These are phyloP conservation scores for Solanum sejunctum DNA, from an alignment of 257 asterid species.

Conservation along the genomic window DNA sequence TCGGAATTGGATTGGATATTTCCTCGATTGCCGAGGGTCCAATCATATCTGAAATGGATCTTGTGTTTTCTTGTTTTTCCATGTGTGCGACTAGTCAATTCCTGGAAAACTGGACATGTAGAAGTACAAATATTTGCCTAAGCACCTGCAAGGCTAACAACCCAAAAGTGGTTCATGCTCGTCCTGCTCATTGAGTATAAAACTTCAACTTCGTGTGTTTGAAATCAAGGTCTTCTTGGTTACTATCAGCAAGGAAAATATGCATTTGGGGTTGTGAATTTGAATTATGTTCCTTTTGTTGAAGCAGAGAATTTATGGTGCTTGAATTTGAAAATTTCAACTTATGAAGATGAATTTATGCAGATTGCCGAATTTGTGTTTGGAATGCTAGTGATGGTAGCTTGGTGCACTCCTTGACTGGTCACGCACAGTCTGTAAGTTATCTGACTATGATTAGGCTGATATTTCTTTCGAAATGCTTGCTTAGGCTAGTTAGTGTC, in stretches of 20 bases:
- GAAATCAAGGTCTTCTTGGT: not conserved
- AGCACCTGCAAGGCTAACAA: not conserved
- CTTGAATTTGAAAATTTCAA: not conserved
- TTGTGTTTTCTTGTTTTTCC: not conserved
- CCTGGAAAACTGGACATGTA: not conserved
- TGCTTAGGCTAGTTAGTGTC: not conserved
- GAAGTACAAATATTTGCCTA: not conserved
- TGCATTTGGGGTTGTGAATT: not conserved
- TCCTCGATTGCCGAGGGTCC: not conserved
- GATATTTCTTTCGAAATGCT: not conserved
- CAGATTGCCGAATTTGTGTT: conserved; percentile 92
- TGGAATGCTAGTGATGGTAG: conserved; percentile 99
- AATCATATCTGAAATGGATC: not conserved
- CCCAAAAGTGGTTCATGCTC: not conserved
- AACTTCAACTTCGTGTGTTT: not conserved
- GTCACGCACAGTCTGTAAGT: conserved; percentile 84
- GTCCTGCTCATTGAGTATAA: not conserved
- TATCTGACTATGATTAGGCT: conserved; percentile 6
- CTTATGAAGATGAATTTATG: conserved; percentile 13
- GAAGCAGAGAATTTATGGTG: conserved; percentile 5
- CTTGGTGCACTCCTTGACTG: conserved; percentile 89
- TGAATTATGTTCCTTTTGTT: not conserved
- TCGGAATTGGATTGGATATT: not conserved
- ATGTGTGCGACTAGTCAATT: not conserved
- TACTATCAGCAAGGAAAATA: not conserved